These are phyloP conservation scores for Trichoderma oligosporum DNA, from an alignment of 2,329 filamentous ascomycete genomes.

Conservation along the genomic window DNA sequence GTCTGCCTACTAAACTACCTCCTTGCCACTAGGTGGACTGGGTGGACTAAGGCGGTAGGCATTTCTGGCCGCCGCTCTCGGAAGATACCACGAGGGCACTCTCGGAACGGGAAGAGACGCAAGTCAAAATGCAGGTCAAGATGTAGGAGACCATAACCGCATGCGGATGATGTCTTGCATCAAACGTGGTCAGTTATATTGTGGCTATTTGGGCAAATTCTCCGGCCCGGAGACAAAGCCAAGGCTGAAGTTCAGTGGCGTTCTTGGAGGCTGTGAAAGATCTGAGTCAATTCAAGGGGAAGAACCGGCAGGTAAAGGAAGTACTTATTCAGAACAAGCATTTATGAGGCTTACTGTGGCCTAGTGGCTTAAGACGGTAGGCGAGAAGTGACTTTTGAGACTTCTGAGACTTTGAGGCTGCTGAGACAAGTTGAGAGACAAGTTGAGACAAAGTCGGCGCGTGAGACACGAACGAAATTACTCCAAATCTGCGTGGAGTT, in stretches of 20 bases:
- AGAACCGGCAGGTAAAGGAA: not conserved
- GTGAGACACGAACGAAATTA: too few relatives aligned
- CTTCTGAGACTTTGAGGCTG: too few relatives aligned
- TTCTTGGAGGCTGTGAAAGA: conserved; percentile 2
- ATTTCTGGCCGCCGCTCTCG: not conserved
- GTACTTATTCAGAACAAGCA: not conserved
- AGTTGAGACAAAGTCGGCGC: too few relatives aligned
- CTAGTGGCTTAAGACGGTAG: not conserved
- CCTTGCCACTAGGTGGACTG: not conserved
- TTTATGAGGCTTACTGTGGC: not conserved
- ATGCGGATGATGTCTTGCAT: not conserved
- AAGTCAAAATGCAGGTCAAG: not conserved
- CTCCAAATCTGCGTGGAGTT: not conserved
- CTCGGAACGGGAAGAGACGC: not conserved
- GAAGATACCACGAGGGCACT: not conserved
- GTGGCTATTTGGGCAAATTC: not conserved
- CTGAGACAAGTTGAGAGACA: too few relatives aligned
- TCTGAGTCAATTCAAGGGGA: not conserved
- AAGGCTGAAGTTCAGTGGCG: not conserved
- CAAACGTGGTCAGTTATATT: not conserved
- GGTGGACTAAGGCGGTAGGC: not conserved
- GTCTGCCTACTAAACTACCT: not conserved
- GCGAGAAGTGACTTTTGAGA: not conserved
- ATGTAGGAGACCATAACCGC: too few relatives aligned
- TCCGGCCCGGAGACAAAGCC: not conserved